A percentile compares a stretch with the other conserved stretches of the same genome.
phyloP scores from a whole-genome alignment of 140 eudicot species.

The Erigeron philadelphicus region DNA sequence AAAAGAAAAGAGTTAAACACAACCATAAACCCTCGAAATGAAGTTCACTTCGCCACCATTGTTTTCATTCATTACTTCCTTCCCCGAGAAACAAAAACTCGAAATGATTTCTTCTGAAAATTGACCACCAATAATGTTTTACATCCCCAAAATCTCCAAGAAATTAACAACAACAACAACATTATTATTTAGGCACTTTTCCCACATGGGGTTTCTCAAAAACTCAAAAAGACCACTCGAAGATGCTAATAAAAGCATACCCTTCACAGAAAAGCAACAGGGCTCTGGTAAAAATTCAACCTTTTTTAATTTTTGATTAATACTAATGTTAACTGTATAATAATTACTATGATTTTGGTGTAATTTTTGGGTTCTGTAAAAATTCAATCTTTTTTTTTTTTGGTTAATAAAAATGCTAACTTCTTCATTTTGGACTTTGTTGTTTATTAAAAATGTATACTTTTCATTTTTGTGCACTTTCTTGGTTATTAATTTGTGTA shows the following conservation, averaged over 20 bases:
- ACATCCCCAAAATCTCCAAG: constrained; percentile 18
- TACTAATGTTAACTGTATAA: too few species aligned
- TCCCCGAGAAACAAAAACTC: background rate
- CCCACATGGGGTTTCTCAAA: constrained; percentile 30
- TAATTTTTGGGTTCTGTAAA: too few species aligned
- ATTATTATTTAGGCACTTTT: constrained; percentile 26
- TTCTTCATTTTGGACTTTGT: too few species aligned
- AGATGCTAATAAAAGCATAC: constrained; percentile 15
- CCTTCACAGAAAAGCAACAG: constrained; percentile 12
- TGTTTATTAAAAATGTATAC: too few species aligned
- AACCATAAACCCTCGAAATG: too few species aligned
- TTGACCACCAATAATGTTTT: constrained; percentile 20
- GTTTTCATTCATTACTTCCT: background rate
- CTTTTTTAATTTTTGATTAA: background rate
- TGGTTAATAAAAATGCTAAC: too few species aligned
- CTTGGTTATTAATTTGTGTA: too few species aligned
- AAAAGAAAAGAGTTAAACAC: too few species aligned
- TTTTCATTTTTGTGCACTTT: too few species aligned
- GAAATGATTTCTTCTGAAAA: background rate
- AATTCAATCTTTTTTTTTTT: too few species aligned
- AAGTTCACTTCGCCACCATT: too few species aligned
- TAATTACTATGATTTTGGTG: too few species aligned
- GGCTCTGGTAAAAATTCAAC: constrained; percentile 33
- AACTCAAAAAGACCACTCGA: constrained; percentile 18
- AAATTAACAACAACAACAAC: constrained; percentile 10